phyloP scores from a whole-genome alignment of 2,329 filamentous ascomycete species.

The Scedosporium dehoogii region DNA sequence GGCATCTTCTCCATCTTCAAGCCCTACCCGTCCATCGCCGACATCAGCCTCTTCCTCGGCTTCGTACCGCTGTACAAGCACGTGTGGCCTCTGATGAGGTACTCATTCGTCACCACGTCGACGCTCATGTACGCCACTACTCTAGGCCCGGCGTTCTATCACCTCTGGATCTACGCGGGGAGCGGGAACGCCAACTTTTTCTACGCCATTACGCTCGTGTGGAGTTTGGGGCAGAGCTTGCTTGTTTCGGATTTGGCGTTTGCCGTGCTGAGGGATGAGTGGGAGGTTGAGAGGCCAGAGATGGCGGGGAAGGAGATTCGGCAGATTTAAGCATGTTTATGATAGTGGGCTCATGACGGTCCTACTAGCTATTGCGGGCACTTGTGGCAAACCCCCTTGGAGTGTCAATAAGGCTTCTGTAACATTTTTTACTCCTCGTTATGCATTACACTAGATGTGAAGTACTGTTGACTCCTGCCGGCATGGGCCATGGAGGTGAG shows the following conservation, averaged over 20 bases:
- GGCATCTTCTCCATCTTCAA: conserved; percentile 94
- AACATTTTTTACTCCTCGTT: too few species aligned
- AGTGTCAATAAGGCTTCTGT: too few species aligned
- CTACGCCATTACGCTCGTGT: conserved; percentile 97
- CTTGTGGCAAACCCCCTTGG: too few species aligned
- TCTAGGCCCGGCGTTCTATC: conserved; percentile 88
- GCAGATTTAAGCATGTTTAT: conserved; percentile 53
- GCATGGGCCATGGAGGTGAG: too few species aligned
- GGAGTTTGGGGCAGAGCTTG: conserved; percentile 83
- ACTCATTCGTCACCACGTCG: conserved; percentile 77
- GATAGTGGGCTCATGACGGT: background rate
- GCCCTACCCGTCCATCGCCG: conserved; percentile 88
- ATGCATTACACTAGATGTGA: too few species aligned
- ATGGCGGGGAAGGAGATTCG: conserved; percentile 79
- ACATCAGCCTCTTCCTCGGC: conserved; percentile 77
- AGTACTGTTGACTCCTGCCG: too few species aligned
- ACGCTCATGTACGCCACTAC: conserved; percentile 80
- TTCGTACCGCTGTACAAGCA: conserved; percentile 82
- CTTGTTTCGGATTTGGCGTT: conserved; percentile 82
- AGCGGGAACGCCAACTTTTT: conserved; percentile 99
- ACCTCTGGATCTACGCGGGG: conserved; percentile 96
- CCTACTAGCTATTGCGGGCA: too few species aligned
- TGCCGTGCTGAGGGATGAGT: conserved; percentile 82
- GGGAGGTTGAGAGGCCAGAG: conserved; percentile 85
- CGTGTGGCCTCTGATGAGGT: conserved; percentile 85